A percentile compares a stretch with the other conserved stretches of the same genome.
Conservation (phyloP, 1,284 basidiomycete genomes). For the Puccinia sorghi region DNA sequence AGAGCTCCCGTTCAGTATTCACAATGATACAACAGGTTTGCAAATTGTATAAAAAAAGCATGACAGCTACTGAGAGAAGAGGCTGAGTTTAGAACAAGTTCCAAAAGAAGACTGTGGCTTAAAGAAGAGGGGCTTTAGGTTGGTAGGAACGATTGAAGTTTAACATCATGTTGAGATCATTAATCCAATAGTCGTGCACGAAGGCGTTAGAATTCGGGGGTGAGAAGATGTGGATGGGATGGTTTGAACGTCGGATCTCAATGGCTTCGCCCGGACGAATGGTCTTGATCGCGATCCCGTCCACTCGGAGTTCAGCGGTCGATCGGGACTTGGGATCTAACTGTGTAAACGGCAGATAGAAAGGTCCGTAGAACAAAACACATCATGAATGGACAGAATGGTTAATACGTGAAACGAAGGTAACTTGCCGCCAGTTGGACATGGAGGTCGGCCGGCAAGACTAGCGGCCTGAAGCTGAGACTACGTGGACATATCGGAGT, state of each 20-base stretch:
- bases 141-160: conserved; percentile 55
- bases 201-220: conserved; percentile 30
- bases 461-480: conserved; percentile 84
- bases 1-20: no score
- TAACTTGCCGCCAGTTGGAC: conserved; percentile 74
- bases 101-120: background rate
- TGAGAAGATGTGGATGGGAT: conserved; percentile 76
- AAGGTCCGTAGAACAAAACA: conserved; percentile 11
- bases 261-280: conserved; percentile 81
- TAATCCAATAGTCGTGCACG: conserved; percentile 89
- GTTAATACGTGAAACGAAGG: background rate
- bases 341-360: conserved; percentile 60
- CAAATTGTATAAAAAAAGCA: background rate
- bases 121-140: conserved; percentile 19
- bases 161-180: conserved; percentile 75
- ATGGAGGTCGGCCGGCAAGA: conserved; percentile 78
- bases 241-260: conserved; percentile 78
- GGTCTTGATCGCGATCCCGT: conserved; percentile 78
- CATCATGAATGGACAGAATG: conserved; percentile 46
- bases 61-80: background rate
- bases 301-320: conserved; percentile 85
- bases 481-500: conserved; percentile 94
- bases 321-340: conserved; percentile 81
- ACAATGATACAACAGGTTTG: no score
- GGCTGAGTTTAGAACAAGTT: background rate